Base-by-base conservation (phyloP, 768 basidiomycete species). In the Chalciporus chontae region DNA sequence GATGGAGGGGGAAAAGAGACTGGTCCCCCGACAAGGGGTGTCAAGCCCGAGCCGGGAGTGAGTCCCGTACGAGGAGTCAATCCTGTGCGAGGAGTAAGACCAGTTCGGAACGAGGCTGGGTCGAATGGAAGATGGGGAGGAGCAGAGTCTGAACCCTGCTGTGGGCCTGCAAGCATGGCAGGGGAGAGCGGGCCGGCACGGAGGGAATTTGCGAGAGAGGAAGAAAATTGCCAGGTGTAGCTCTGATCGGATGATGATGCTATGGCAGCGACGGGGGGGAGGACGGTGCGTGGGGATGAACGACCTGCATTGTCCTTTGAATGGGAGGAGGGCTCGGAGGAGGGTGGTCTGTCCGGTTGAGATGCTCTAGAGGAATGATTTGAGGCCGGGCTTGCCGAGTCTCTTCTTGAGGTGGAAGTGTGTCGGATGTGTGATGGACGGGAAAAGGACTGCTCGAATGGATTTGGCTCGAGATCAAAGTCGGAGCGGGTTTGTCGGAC, bases 401-500 rank as follows among this genome's bases (percentile, higher is more conserved):
- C 65, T 41, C 68, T 61, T 43, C 64, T 68, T 43, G 67, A 56
- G 18, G 66, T 62, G 32, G 68, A 69, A 7, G 71, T 61, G 47
- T 73, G 73, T 58, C 77, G 73, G 52, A 80, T 71, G 52, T 81
- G 80, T 18, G 79, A 77, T 24, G 77, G 76, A 26, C 76, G 62
- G 31, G 86, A 84, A 67, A 98, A 98, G 47, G 90, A 94, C 70
- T 93, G 90, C 64, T 99, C 95, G 63, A 96, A 96, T 0, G 94
- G 93, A 65, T 95, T 95, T 1, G 87, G 88, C 62, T 95, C 93
- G 31, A 88, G 78, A 66, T 79, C 76, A 66, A 88, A 84, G 62
- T 86, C 85, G 14, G 78, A 78, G 62, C 82, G 77, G 21, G 74
- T 80, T 66, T 80, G 77, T 31, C 75, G 71, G 18, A 48, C 26